phyloP scores from a whole-genome alignment of 2,329 filamentous ascomycete genomes.

The Stagonosporopsis tanaceti region DNA sequence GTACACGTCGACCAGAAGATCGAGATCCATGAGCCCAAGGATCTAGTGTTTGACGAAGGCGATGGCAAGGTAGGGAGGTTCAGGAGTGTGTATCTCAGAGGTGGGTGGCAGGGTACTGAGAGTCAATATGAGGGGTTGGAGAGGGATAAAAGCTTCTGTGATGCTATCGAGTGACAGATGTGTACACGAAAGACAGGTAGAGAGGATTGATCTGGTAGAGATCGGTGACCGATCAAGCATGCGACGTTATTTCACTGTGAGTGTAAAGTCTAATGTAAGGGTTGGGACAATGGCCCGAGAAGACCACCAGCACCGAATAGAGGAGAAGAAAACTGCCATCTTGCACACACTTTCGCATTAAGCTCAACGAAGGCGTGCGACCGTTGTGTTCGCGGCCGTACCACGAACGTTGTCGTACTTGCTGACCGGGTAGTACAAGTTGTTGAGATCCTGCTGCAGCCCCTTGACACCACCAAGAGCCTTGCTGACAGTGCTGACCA shows the following conservation, averaged over 20 bases:
- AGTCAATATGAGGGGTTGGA: slow-evolving; percentile 29
- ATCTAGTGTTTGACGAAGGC: slow-evolving; percentile 29
- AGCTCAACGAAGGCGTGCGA: neutral
- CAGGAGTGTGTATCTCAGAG: slow-evolving; percentile 32
- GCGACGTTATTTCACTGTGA: neutral
- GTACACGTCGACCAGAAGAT: slow-evolving; percentile 36
- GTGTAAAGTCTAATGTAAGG: neutral
- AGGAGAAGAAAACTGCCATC: neutral
- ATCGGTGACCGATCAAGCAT: neutral
- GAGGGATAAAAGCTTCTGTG: slow-evolving; percentile 18
- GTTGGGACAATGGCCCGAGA: neutral
- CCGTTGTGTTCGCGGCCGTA: neutral
- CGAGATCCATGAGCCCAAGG: slow-evolving; percentile 38
- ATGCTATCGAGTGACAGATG: slow-evolving; percentile 8
- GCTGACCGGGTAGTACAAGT: slow-evolving; percentile 32
- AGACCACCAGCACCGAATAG: neutral
- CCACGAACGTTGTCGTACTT: slow-evolving; percentile 35
- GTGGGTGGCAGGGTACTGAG: slow-evolving; percentile 32
- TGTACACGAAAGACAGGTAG: neutral
- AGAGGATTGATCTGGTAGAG: neutral
- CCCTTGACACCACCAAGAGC: slow-evolving; percentile 23
- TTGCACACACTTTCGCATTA: neutral
- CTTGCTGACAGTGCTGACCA: slow-evolving; percentile 28
- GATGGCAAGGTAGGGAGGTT: slow-evolving; percentile 30
- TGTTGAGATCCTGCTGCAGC: slow-evolving; percentile 22